These are phyloP conservation scores for Volvox reticuliferus DNA, from an alignment of 139 green algal genomes.

Conservation along the genomic window DNA sequence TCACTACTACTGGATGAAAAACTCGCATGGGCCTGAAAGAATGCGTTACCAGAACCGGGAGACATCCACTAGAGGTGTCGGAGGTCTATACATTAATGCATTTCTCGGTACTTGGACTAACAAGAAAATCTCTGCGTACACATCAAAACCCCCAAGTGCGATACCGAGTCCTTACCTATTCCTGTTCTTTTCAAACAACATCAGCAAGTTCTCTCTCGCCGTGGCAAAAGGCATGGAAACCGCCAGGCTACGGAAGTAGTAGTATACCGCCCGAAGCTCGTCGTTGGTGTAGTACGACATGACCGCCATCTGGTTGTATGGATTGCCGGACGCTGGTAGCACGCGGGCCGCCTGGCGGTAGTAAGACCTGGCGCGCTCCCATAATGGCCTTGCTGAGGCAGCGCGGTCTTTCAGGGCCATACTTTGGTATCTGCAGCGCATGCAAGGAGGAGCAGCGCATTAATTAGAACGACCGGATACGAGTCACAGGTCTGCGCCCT, in stretches of 20 bases:
- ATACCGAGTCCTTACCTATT: slow-evolving; percentile 34
- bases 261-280: slow-evolving; percentile 75
- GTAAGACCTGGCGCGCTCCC: slow-evolving; percentile 54
- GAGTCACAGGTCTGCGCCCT: no score
- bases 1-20: no score
- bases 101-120: no score
- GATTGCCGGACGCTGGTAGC: slow-evolving; percentile 72
- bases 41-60: no score
- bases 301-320: slow-evolving; percentile 89
- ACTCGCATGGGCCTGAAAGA: no score
- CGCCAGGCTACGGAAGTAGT: slow-evolving; percentile 64
- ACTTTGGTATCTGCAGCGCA: slow-evolving; percentile 29
- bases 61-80: no score
- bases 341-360: slow-evolving; percentile 67
- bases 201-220: slow-evolving; percentile 81
- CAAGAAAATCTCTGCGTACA: no score
- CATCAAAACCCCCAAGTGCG: no score
- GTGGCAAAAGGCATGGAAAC: slow-evolving; percentile 72
- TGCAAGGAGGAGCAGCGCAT: no score
- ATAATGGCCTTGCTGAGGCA: slow-evolving; percentile 36
- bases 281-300: slow-evolving; percentile 73
- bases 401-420: slow-evolving; percentile 43
- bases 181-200: slow-evolving; percentile 80
- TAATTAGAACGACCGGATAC: no score
- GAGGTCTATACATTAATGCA: no score